Conservation (phyloP, 129 eudicot species). For the Flaveria linearis region DNA sequence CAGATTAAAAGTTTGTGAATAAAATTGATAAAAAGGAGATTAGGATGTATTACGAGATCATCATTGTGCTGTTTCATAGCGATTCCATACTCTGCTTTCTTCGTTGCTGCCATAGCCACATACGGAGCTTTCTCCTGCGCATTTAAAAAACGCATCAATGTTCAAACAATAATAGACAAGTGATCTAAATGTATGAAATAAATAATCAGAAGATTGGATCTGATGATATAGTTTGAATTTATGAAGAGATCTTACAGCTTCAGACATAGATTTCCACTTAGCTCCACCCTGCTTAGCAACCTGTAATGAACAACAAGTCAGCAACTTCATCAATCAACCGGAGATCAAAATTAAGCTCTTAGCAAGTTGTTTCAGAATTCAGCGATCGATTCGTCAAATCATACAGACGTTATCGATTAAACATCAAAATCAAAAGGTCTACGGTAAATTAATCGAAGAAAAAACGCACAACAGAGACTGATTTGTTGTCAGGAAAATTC, state of each 20-base stretch:
- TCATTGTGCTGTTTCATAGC: constrained; percentile 39
- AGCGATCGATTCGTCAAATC: constrained; percentile 6
- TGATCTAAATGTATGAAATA: background rate
- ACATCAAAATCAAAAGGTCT: background rate
- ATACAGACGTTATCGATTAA: background rate
- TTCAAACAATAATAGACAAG: background rate
- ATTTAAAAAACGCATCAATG: background rate
- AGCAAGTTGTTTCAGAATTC: background rate
- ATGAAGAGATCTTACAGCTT: constrained; percentile 38
- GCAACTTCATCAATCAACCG: background rate
- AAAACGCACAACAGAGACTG: constrained; percentile 37
- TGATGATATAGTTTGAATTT: background rate
- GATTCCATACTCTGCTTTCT: constrained; percentile 46
- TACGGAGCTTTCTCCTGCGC: constrained; percentile 56
- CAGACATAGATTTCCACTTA: constrained; percentile 57
- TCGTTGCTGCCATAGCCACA: constrained; percentile 44
- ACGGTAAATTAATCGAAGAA: background rate
- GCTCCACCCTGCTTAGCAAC: constrained; percentile 45
- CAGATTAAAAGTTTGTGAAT: background rate
- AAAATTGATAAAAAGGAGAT: background rate
- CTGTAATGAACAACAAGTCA: constrained; percentile 26
- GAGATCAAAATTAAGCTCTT: background rate
- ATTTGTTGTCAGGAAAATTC: constrained; percentile 55
- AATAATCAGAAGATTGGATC: background rate
- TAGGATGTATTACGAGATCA: constrained; percentile 32